A percentile compares a stretch with the other conserved stretches of the same genome.
phyloP scores from a whole-genome alignment of 108 stramenopile genomes.

The Hondaea fermentalgiana region DNA sequence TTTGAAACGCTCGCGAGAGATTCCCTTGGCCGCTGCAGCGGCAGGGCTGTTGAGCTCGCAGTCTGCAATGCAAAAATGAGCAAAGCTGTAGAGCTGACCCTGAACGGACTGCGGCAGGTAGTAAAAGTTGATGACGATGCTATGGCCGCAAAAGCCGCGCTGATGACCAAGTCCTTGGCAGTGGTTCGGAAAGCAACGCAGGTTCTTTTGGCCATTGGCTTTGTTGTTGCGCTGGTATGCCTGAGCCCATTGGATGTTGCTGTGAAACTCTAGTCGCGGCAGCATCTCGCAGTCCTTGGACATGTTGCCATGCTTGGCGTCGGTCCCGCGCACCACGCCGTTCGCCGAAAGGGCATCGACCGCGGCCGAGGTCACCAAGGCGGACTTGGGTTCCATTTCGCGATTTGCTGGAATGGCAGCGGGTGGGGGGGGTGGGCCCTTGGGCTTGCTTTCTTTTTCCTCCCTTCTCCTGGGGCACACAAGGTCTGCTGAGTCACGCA shows the following conservation, averaged over 20 bases:
- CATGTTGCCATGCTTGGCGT: no score
- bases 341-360: no score
- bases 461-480: no score
- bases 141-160: conserved; percentile 10
- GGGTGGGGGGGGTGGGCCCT: no score
- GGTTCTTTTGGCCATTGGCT: not conserved
- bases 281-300: not conserved
- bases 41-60: not conserved
- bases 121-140: conserved; percentile 7
- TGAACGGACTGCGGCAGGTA: not conserved
- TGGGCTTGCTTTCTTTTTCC: no score
- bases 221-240: conserved; percentile 18
- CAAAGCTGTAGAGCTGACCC: not conserved
- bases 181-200: conserved; percentile 17
- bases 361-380: no score
- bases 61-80: conserved; percentile 6
- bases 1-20: not conserved
- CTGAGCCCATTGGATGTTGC: conserved; percentile 1
- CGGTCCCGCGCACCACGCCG: no score
- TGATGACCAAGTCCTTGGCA: conserved; percentile 10
- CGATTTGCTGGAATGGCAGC: no score
- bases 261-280: not conserved
- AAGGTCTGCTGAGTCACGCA: no score
- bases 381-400: no score
- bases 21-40: not conserved